Evolutionary conservation across 805 yeast species (phyloP).

Genomic region (Pichia ethanolica): DNA sequence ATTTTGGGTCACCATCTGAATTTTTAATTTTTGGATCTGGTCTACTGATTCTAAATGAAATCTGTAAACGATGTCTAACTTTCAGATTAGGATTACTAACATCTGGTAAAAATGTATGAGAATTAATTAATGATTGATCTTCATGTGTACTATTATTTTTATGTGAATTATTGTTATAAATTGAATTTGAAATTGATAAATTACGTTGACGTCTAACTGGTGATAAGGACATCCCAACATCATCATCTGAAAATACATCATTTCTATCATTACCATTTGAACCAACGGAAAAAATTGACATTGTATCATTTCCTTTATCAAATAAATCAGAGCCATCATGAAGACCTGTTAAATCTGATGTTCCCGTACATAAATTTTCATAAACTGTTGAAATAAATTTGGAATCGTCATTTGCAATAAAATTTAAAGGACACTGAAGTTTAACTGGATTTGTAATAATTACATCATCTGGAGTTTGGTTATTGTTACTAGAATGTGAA

Average conservation of each 20-base stretch:
- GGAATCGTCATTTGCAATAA: constrained; percentile 26
- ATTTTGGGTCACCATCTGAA: constrained; percentile 30
- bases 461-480: constrained; percentile 18
- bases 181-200: constrained; percentile 7
- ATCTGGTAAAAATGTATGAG: constrained; percentile 47
- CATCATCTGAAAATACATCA: constrained; percentile 8
- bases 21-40: constrained; percentile 38
- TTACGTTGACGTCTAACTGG: constrained; percentile 12
- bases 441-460: constrained; percentile 31
- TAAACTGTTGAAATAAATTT: constrained; percentile 22
- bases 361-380: constrained; percentile 18
- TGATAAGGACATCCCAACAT: not conserved
- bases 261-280: constrained; percentile 19
- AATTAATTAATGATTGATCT: not conserved
- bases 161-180: not conserved
- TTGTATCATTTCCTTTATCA: constrained; percentile 14
- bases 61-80: constrained; percentile 61
- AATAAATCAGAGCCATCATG: constrained; percentile 11
- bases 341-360: constrained; percentile 19
- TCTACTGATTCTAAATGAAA: constrained; percentile 60
- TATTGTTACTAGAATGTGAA: not conserved
- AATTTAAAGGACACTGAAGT: constrained; percentile 29
- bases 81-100: constrained; percentile 55
- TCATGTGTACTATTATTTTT: not conserved
- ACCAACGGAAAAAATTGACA: constrained; percentile 22